These are phyloP conservation scores for Globisporangium cylindrosporum DNA, from an alignment of 352 stramenopile genomes.

Conservation along the genomic window DNA sequence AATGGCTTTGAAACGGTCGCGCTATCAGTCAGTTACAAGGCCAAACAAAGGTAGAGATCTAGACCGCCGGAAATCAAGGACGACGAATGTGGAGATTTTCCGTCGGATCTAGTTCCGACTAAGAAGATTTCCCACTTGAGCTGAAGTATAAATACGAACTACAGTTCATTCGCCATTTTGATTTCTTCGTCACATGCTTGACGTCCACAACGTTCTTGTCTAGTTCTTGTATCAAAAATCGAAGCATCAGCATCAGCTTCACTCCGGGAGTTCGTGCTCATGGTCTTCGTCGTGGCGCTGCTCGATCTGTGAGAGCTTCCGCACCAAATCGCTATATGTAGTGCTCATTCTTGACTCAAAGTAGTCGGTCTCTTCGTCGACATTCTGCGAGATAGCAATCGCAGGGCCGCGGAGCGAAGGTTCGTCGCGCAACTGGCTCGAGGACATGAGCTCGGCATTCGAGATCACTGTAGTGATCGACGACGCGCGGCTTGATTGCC, in stretches of 20 bases:
- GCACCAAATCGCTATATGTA: conserved; percentile 6
- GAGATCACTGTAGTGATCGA: conserved; percentile 27
- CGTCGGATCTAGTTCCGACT: too few species aligned
- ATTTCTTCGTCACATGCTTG: not conserved
- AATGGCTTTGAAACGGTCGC: too few species aligned
- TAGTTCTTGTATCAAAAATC: not conserved
- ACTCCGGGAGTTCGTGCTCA: not conserved
- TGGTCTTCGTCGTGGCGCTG: conserved; percentile 20
- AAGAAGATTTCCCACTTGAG: too few species aligned
- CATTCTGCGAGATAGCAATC: not conserved
- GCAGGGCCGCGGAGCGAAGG: conserved; percentile 13
- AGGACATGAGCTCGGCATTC: conserved; percentile 22
- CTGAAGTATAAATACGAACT: not conserved
- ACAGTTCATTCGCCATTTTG: not conserved
- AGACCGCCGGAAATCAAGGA: too few species aligned
- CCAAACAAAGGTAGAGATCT: too few species aligned
- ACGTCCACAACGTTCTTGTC: not conserved
- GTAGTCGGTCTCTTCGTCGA: conserved; percentile 7
- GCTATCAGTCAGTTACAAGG: too few species aligned
- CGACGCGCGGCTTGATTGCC: conserved; percentile 28
- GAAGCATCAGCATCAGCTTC: not conserved
- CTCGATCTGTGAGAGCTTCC: conserved; percentile 16
- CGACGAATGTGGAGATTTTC: too few species aligned
- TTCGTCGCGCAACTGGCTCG: conserved; percentile 25
- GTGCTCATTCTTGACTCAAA: not conserved